Evolutionary conservation across 139 green algal species (phyloP).

Genomic region (Zygnema cylindricum): DNA sequence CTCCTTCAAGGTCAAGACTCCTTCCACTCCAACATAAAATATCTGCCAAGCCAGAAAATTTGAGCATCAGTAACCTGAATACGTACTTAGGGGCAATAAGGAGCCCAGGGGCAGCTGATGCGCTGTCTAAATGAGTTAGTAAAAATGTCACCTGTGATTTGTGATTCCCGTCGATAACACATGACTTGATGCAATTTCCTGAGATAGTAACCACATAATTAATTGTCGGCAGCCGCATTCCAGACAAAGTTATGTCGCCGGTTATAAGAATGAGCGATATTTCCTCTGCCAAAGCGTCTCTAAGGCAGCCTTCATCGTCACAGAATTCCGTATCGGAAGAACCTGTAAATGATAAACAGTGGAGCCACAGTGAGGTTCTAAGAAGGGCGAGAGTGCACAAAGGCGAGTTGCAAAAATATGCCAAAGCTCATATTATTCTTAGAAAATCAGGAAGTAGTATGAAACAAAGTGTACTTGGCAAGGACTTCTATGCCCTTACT

Average conservation of each 20-base stretch:
- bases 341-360: neutral
- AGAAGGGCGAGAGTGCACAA: no score
- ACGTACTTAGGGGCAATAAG: neutral
- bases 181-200: neutral
- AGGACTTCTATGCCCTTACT: neutral
- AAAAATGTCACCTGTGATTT: neutral
- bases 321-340: neutral
- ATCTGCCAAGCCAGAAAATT: conserved; percentile 21
- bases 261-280: neutral
- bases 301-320: neutral
- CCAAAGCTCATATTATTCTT: neutral
- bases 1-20: neutral
- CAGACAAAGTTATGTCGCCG: neutral
- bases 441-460: neutral
- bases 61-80: neutral
- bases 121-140: neutral
- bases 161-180: neutral
- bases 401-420: no score
- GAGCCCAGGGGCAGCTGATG: neutral
- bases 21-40: neutral
- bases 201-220: neutral
- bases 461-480: neutral
- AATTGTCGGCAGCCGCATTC: neutral
- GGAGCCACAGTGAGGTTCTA: no score
- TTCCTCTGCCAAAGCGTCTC: neutral